Evolutionary conservation across 495 filamentous ascomycete genomes (phyloP), one percentile per base, ranked within the genome.

Genomic region (Extremus antarcticus): DNA sequence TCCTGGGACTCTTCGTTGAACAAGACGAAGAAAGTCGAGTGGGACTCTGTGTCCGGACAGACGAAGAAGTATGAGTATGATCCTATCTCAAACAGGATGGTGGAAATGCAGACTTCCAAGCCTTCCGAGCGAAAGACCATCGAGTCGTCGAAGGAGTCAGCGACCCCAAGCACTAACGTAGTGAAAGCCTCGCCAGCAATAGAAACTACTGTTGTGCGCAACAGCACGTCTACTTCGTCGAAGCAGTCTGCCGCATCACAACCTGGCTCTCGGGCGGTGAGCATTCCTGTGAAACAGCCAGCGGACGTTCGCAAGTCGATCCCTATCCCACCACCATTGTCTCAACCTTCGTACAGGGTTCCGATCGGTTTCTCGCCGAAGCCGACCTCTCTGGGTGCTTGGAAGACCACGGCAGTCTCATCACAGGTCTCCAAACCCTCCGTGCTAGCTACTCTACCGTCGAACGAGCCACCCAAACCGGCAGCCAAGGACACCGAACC

Each of bases 31-130:
- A 29, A 53, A 8, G 48, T 46, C 9, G 52, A 63, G 43, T 56
- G 56, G 54, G 57, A 60, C 50, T 56, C 53, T 1, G 43, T 24
- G 16, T 56, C 61, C 4, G 47, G 45, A 17, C 20, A 60, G 39
- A 17, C 29, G 15, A 52, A 50, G 43, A 47, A 35, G 13, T 57
- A 32, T 21, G 61, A 53, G 32, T 63, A 63, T 49, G 61, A 63
- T 45, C 61, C 61, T 11, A 35, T 63, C 17, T 53, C 52, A 8
- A 63, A 60, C 24, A 58, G 61, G 13, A 63, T 63, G 61, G 43
- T 63, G 1, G 10, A 24, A 17, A 35, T 61, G n/a, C 21, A 51
- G 35, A 8, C n/a, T 19, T 39, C 49, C 15, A 43, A 54, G 25
- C n/a, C 51, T 10, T 21, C 35, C 9, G 47, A 32, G 17, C 9